A percentile compares a stretch with the other conserved stretches of the same genome.
Conservation (phyloP, 306 rosid species). For the Parietaria judaica region DNA sequence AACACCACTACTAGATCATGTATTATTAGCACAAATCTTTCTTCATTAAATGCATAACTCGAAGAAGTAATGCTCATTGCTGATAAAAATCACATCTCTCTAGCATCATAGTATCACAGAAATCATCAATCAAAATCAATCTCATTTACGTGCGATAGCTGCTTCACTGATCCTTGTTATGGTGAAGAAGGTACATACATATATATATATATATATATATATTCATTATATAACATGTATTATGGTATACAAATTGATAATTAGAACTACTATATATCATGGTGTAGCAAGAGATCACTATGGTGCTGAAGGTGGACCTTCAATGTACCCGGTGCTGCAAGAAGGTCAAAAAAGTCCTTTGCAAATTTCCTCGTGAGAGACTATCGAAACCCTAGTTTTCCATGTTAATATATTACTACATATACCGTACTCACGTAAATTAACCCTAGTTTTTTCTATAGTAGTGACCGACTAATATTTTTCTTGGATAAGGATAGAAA, state of each 20-base stretch:
- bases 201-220: background rate
- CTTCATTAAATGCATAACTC: too few relatives aligned
- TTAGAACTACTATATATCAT: background rate
- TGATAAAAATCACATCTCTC: background rate
- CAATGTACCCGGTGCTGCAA: conserved; percentile 53
- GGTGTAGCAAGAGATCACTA: conserved; percentile 33
- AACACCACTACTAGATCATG: too few relatives aligned
- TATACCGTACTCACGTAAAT: background rate
- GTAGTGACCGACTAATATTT: conserved; percentile 8
- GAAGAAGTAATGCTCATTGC: too few relatives aligned
- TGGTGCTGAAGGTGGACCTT: conserved; percentile 71
- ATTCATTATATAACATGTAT: too few relatives aligned
- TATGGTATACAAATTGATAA: background rate
- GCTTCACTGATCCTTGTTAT: background rate
- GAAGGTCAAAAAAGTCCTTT: conserved; percentile 70
- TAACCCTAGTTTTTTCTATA: too few relatives aligned
- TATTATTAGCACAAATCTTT: too few relatives aligned
- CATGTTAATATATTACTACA: background rate
- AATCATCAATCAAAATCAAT: background rate
- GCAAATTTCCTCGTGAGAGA: conserved; percentile 65
- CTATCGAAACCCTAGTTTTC: background rate
- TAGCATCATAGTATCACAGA: background rate
- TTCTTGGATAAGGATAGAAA: conserved; percentile 47
- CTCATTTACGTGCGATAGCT: background rate
- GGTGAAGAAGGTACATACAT: background rate